Evolutionary conservation across 805 yeast genomes (phyloP).

Genomic region (Nematodospora valgi): DNA sequence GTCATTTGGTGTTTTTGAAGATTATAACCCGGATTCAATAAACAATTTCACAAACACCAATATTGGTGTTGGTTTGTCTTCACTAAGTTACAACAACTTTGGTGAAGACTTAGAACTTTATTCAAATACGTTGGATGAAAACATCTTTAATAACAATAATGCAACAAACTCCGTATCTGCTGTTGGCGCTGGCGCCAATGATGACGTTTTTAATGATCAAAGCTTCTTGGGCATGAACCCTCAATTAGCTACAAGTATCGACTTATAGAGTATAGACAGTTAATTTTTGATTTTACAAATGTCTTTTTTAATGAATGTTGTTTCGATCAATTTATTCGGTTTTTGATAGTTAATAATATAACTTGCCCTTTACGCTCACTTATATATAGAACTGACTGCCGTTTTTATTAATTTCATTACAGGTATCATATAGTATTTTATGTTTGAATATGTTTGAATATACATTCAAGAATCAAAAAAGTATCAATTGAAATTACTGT

Average conservation of each 20-base stretch:
- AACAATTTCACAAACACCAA: background rate
- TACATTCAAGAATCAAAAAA: too few species aligned
- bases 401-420: too few species aligned
- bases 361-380: too few species aligned
- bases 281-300: background rate
- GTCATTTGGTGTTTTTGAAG: constrained; percentile 5
- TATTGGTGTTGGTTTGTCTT: background rate
- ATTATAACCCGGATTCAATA: background rate
- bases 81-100: background rate
- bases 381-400: too few species aligned
- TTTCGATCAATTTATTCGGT: too few species aligned
- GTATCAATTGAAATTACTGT: too few species aligned
- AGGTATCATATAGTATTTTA: too few species aligned
- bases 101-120: constrained; percentile 2
- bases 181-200: constrained; percentile 7
- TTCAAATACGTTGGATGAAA: constrained; percentile 1
- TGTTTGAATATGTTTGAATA: too few species aligned
- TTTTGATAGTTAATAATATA: too few species aligned
- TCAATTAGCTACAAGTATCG: constrained; percentile 6
- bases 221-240: constrained; percentile 2
- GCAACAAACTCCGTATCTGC: background rate
- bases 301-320: too few species aligned
- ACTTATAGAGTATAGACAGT: constrained; percentile 5
- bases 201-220: constrained; percentile 1
- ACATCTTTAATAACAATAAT: constrained; percentile 1